A percentile compares a stretch with the other conserved stretches of the same genome.
Conservation (phyloP, 768 basidiomycete species). For the Lentinula raphanica region DNA sequence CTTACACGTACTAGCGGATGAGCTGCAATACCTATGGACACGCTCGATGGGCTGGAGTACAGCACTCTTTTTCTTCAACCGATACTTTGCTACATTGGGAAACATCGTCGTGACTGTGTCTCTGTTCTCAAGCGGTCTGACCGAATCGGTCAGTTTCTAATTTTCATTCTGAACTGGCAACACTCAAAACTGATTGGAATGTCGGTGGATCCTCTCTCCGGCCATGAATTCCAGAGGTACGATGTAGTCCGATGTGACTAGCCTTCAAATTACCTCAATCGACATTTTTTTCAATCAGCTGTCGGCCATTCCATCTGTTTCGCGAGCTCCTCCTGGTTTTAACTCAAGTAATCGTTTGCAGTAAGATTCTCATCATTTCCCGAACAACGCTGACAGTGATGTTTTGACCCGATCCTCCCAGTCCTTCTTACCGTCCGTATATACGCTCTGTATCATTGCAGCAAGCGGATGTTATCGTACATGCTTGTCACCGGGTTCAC, state of each 20-base stretch:
- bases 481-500: conserved; percentile 2
- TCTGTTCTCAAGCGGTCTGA: background rate
- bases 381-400: background rate
- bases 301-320: background rate
- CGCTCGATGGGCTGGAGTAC: background rate
- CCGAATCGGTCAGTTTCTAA: background rate
- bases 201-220: background rate
- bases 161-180: background rate
- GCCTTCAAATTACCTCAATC: background rate
- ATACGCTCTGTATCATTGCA: conserved; percentile 6
- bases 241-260: background rate
- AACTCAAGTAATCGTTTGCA: conserved; percentile 3
- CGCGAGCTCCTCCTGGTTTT: conserved; percentile 5
- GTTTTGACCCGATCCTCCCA: background rate
- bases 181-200: background rate
- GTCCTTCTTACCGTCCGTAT: conserved; percentile 8
- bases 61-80: conserved; percentile 5
- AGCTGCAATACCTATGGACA: conserved; percentile 7
- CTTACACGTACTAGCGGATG: background rate
- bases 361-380: background rate
- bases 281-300: background rate
- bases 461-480: background rate
- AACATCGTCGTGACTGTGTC: conserved; percentile 5
- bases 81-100: conserved; percentile 1
- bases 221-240: background rate